Conservation (phyloP, 495 filamentous ascomycete species). For the Oleoguttula mirabilis region DNA sequence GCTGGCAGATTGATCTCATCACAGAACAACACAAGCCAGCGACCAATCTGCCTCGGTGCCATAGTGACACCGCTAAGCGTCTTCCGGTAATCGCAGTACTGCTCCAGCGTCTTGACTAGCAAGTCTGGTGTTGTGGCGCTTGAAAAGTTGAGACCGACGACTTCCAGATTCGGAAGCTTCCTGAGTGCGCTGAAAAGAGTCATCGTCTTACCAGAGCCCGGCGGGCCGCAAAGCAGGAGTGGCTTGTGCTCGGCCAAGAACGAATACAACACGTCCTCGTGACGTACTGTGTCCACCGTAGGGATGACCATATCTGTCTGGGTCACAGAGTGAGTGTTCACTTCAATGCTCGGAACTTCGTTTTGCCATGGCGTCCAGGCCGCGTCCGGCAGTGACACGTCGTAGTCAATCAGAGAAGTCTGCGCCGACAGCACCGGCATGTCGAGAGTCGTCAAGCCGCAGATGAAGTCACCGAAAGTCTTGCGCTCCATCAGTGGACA, state of each 20-base stretch:
- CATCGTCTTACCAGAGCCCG: conserved; percentile 99
- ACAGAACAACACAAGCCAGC: conserved; percentile 97
- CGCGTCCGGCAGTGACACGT: conserved; percentile 71
- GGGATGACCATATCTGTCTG: conserved; percentile 97
- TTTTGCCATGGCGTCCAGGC: conserved; percentile 91
- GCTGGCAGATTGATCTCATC: conserved; percentile 99
- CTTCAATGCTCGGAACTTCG: conserved; percentile 84
- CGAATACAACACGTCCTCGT: conserved; percentile 95
- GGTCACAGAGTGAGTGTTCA: conserved; percentile 93
- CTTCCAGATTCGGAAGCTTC: conserved; percentile 96
- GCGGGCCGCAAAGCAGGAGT: conserved; percentile 87
- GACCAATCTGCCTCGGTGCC: conserved; percentile 88
- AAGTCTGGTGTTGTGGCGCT: conserved; percentile 96
- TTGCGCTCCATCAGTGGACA: conserved; percentile 84
- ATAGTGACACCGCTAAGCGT: conserved; percentile 92
- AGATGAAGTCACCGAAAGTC: conserved; percentile 69
- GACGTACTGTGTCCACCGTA: conserved; percentile 88
- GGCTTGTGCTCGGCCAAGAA: conserved; percentile 99
- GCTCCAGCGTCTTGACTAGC: conserved; percentile 96
- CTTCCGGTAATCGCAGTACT: conserved; percentile 99
- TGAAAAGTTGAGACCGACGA: conserved; percentile 97
- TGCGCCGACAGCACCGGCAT: conserved; percentile 60
- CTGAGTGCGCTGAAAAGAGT: conserved; percentile 93
- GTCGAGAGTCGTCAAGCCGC: conserved; percentile 69
- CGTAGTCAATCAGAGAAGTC: conserved; percentile 85